A percentile compares a stretch with the other conserved stretches of the same genome.
Evolutionary conservation across 495 filamentous ascomycete species (phyloP).

Genomic region (Aspergillus olivimuriae): DNA sequence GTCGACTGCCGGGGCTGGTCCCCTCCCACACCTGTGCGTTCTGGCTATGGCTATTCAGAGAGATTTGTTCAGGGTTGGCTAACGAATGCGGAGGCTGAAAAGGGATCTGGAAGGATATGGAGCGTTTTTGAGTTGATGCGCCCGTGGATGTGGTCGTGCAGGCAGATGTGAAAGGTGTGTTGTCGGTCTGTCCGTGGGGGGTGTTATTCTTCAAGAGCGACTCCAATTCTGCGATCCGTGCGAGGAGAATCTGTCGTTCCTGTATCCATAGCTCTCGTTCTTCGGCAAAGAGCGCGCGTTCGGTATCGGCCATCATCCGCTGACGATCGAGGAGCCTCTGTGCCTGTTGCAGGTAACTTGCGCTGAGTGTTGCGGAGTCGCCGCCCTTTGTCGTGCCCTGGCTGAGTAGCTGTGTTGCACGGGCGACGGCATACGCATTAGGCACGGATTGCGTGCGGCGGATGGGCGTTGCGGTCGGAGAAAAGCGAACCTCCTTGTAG

Average conservation of each 20-base stretch:
- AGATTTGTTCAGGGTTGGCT: not conserved
- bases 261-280: constrained; percentile 39
- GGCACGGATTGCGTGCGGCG: constrained; percentile 38
- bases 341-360: constrained; percentile 34
- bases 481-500: constrained; percentile 46
- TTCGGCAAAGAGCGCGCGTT: constrained; percentile 33
- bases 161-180: constrained; percentile 6
- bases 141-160: constrained; percentile 4
- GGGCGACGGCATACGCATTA: constrained; percentile 20
- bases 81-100: constrained; percentile 1
- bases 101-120: constrained; percentile 1
- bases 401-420: not conserved
- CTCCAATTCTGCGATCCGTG: constrained; percentile 37
- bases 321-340: constrained; percentile 38
- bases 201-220: constrained; percentile 17
- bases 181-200: too few relatives aligned
- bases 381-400: constrained; percentile 11
- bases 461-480: constrained; percentile 33
- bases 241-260: constrained; percentile 31
- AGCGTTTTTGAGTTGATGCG: constrained; percentile 3
- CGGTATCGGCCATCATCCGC: constrained; percentile 30
- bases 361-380: constrained; percentile 16
- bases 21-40: constrained; percentile 41
- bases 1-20: constrained; percentile 30
- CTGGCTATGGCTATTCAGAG: not conserved